phyloP scores from a whole-genome alignment of 2,329 filamentous ascomycete genomes.

The Colletotrichum aenigma region DNA sequence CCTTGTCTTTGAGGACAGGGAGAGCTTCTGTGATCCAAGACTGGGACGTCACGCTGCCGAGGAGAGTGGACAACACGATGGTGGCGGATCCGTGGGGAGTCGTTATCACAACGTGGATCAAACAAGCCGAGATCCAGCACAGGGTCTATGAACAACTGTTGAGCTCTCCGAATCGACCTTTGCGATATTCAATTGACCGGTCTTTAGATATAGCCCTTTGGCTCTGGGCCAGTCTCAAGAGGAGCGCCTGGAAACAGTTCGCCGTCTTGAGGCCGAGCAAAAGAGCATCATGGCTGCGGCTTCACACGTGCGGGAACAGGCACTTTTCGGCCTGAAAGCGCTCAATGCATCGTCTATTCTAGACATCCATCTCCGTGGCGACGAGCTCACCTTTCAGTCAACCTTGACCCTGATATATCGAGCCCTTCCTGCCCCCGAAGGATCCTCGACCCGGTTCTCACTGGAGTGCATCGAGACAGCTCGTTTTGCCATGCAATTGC shows the following conservation, averaged over 20 bases:
- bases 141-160: constrained; percentile 59
- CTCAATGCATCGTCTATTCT: constrained; percentile 44
- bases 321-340: constrained; percentile 39
- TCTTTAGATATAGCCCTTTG: constrained; percentile 52
- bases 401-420: constrained; percentile 57
- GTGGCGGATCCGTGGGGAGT: constrained; percentile 47
- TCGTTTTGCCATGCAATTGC: constrained; percentile 50
- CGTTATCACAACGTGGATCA: constrained; percentile 59
- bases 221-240: constrained; percentile 44
- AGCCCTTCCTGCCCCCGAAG: constrained; percentile 50
- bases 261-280: constrained; percentile 40
- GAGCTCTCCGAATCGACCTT: neutral
- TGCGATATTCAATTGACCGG: neutral
- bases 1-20: constrained; percentile 59
- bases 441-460: constrained; percentile 48
- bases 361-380: constrained; percentile 48
- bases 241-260: constrained; percentile 44
- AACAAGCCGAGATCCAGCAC: constrained; percentile 60
- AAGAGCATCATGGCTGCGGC: constrained; percentile 39
- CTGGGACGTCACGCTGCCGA: constrained; percentile 60
- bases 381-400: constrained; percentile 52
- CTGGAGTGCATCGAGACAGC: constrained; percentile 54
- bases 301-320: constrained; percentile 36
- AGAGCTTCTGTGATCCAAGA: constrained; percentile 60
- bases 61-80: constrained; percentile 31